A percentile compares a stretch with the other conserved stretches of the same genome.
These are phyloP conservation scores for Colletotrichum tropicale DNA, from an alignment of 2,329 filamentous ascomycete species.

Conservation along the genomic window DNA sequence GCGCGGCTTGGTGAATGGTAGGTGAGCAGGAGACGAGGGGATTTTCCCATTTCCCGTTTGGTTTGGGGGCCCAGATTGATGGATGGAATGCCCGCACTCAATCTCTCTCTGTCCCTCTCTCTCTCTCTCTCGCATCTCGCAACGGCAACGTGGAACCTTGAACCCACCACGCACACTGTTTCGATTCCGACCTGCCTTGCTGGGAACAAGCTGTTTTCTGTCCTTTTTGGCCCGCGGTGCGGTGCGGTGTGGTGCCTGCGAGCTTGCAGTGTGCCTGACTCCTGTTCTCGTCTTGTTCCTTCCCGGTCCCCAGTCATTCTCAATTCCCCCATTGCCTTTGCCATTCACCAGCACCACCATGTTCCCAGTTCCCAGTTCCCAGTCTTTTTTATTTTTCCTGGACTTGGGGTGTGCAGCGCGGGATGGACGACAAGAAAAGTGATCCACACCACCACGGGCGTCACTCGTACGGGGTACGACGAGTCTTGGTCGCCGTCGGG, in stretches of 20 bases:
- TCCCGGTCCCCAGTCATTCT: not conserved
- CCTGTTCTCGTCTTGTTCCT: not conserved
- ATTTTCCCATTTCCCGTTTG: not conserved
- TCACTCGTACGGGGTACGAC: not conserved
- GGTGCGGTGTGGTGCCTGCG: not conserved
- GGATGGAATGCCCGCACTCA: not conserved
- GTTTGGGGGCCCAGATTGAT: not conserved
- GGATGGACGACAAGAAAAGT: not conserved
- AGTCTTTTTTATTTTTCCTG: not conserved
- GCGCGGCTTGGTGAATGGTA: not conserved
- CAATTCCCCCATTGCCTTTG: not conserved
- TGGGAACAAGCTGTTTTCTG: conserved; percentile 1
- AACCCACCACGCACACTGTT: conserved; percentile 4
- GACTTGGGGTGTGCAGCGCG: not conserved
- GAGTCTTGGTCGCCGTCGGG: not conserved
- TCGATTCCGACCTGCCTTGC: conserved; percentile 14
- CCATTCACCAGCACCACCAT: not conserved
- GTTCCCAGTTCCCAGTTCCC: not conserved
- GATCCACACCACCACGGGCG: not conserved
- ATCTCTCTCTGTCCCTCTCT: not conserved
- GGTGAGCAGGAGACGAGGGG: not conserved
- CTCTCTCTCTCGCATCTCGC: not conserved
- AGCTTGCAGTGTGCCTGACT: not conserved
- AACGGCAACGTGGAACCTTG: not conserved
- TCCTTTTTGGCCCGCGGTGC: not conserved